Evolutionary conservation across 768 basidiomycete genomes (phyloP), one percentile per base, ranked within the genome.

Genomic region (Tricholomella constricta): DNA sequence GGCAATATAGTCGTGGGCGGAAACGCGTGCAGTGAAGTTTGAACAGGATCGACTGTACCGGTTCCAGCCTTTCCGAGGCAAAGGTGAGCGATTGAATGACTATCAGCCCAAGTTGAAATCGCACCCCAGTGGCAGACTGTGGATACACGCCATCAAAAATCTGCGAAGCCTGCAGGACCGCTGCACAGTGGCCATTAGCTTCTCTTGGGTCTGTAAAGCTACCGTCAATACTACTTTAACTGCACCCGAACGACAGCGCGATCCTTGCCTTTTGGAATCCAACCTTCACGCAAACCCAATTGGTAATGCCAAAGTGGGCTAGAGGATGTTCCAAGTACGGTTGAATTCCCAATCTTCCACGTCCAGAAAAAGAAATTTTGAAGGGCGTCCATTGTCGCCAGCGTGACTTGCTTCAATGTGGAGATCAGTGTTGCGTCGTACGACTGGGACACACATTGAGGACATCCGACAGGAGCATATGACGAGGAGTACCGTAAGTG

Each of bases 341-440:
- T 81, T n/a, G 90, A 92, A 65, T 88, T 85, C 45, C 92, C 91
- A 54, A 95, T 93, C 70, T 92, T 93, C 91, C 91, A 96, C 1
- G 91, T 94, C 94, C 94, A 97, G 78, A 92, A 95, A 78, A 95
- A 96, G 79, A 82, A 94, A 69, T 95, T 88, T 76, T 93, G 87
- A 19, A 95, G 76, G 22, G 92, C 87, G 60, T 94, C 91, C 92
- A 96, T 96, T 53, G 86, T 85, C 20, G 87, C 82, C 61, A 89
- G 65, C 4, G 88, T 83, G 47, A 93, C 85, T 54, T 85, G 72
- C 71, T 78, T 76, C 51, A 91, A 74, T 29, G 75, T 73, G 11
- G 72, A 67, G 67, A 91, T 87, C 60, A 79, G 81, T 19, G 77
- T 73, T 23, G 75, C 64, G 48, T 80, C 69, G 76, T 87, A 95